Evolutionary conservation across 2,329 filamentous ascomycete species (phyloP).

Genomic region (Metarhizium brunneum): DNA sequence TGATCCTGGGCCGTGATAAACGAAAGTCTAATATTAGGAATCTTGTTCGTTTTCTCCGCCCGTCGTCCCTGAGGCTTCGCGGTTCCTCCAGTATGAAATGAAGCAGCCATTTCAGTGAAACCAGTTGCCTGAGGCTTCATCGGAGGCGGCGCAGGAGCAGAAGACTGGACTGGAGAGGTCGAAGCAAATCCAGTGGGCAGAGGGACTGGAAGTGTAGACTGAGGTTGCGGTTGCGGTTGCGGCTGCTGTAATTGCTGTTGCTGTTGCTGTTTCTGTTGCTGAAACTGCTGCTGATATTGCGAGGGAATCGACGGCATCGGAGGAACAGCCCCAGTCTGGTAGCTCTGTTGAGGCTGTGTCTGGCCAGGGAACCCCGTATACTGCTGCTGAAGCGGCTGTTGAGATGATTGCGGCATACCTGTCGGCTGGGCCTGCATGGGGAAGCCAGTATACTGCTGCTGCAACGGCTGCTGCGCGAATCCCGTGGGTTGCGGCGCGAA

Average conservation of each 20-base stretch:
- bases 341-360: slow-evolving; percentile 47
- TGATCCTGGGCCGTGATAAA: slow-evolving; percentile 96
- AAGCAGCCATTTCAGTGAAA: slow-evolving; percentile 58
- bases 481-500: slow-evolving; percentile 53
- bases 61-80: slow-evolving; percentile 35
- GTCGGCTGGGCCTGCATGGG: slow-evolving; percentile 37
- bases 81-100: slow-evolving; percentile 46
- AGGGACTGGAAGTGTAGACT: slow-evolving; percentile 28
- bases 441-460: slow-evolving; percentile 53
- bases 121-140: slow-evolving; percentile 59
- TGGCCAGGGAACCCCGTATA: slow-evolving; percentile 54
- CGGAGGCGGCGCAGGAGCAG: slow-evolving; percentile 40
- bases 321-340: slow-evolving; percentile 47
- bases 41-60: slow-evolving; percentile 56
- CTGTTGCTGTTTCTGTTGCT: slow-evolving; percentile 29
- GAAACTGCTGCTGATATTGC: slow-evolving; percentile 51
- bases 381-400: slow-evolving; percentile 54
- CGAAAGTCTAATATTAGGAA: slow-evolving; percentile 86
- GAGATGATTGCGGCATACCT: slow-evolving; percentile 43
- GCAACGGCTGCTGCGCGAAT: slow-evolving; percentile 41
- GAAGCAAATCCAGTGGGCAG: slow-evolving; percentile 34
- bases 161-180: slow-evolving; percentile 39
- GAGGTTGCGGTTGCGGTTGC: slow-evolving; percentile 24
- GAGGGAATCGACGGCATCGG: slow-evolving; percentile 50
- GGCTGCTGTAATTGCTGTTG: slow-evolving; percentile 32